Evolutionary conservation across 768 basidiomycete species (phyloP), one percentile per base, ranked within the genome.

Genomic region (Rhizopogon vinicolor): DNA sequence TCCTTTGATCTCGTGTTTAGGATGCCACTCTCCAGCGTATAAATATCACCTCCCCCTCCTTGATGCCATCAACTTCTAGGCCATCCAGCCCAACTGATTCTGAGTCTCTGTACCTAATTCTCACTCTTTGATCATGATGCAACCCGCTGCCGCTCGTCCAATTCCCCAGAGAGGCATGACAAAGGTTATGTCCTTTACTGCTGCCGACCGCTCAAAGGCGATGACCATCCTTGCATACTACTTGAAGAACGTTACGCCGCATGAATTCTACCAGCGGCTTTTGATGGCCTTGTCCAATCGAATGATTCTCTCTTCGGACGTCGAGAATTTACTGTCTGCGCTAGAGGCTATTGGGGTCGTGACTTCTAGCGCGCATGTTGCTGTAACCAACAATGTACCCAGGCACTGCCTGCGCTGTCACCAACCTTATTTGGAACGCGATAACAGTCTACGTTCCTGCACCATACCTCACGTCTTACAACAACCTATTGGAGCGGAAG

Each of bases 331-430:
- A 3, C 56, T 65, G 10, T 9, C 12, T 12, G 54, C 48, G 12
- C 37, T 68, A 19, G 44, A 63, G 35, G 52, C 19, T 33, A 49
- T 53, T 6, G 59, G 62, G 28, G 44, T 66, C 14, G 58, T 52
- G 1, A 29, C 19, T 3, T 45, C 56, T 13, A 40, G 51, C 28
- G 57, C 57, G 0, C 52, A 44, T 13, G 44, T 35, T 18, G 65
- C 54, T 19, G 58, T 58, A 5, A 29, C 33, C 5, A 53, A 58
- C 52, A 43, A 46, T 13, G 54, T 19, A 4, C 1, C 22, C 29
- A 60, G 65, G 18, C 65, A 68, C 60, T 68, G 67, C 33, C 56
- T 58, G 22, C 58, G 62, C 29, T 62, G 65, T 57, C 65, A 67
- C 54, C 18, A 39, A 1, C 16, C 9, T 0, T 65, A 67, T 58